Evolutionary conservation across 331 rosid genomes (phyloP).

Genomic region (Acacia concinna): DNA sequence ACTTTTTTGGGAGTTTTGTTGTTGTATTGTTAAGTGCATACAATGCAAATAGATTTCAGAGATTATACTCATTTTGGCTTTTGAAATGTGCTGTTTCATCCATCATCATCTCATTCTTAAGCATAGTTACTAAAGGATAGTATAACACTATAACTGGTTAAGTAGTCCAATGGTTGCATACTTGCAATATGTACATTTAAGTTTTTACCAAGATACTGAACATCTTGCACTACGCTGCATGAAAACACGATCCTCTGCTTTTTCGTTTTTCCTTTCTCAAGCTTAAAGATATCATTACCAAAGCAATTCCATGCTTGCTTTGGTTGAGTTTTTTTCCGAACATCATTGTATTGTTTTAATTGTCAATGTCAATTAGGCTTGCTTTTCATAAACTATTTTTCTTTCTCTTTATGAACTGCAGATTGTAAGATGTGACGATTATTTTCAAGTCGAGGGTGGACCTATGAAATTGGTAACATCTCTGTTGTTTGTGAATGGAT

Average conservation of each 20-base stretch:
- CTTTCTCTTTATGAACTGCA: constrained; percentile 25
- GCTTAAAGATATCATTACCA: background rate
- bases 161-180: background rate
- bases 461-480: constrained; percentile 80
- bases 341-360: background rate
- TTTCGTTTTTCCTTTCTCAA: background rate
- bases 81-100: background rate
- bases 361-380: background rate
- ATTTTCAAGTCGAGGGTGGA: constrained; percentile 84
- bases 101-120: background rate
- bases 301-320: background rate
- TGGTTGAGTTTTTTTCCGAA: background rate
- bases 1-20: no score
- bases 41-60: background rate
- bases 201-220: background rate
- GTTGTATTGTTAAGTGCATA: background rate
- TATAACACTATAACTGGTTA: background rate
- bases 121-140: background rate
- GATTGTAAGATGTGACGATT: constrained; percentile 81
- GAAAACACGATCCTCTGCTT: background rate
- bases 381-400: background rate
- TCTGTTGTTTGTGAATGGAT: constrained; percentile 63
- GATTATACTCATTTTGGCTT: background rate
- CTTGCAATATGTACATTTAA: background rate
- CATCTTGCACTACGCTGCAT: background rate